Conservation (phyloP, 805 yeast species). For the Sugiyamaella valdiviana region DNA sequence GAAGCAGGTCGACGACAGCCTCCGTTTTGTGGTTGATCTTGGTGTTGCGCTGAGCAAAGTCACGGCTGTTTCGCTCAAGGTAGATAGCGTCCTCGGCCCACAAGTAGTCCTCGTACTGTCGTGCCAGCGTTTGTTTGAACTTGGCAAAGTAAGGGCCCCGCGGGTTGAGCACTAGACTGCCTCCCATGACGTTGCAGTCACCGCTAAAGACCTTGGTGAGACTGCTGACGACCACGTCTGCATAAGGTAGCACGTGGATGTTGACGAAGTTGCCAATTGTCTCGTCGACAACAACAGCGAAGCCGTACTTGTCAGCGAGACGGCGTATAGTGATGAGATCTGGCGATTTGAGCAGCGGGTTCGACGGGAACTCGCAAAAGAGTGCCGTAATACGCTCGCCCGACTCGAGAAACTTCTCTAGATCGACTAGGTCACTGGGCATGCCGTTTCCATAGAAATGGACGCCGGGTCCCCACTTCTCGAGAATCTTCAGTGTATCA, state of each 20-base stretch:
- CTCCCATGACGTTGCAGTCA: conserved; percentile 94
- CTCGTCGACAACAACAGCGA: conserved; percentile 85
- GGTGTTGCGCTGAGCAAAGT: conserved; percentile 59
- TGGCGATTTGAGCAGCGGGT: conserved; percentile 86
- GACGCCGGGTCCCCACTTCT: conserved; percentile 89
- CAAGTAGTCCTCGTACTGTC: conserved; percentile 64
- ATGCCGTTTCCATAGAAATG: conserved; percentile 83
- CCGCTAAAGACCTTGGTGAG: conserved; percentile 91
- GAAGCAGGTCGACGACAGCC: conserved; percentile 32
- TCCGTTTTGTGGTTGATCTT: conserved; percentile 37
- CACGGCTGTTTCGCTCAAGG: conserved; percentile 88
- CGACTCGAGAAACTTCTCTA: conserved; percentile 53
- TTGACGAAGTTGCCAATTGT: conserved; percentile 90
- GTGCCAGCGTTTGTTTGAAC: conserved; percentile 45
- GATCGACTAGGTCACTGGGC: conserved; percentile 51
- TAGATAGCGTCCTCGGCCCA: conserved; percentile 95
- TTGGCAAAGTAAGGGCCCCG: conserved; percentile 42
- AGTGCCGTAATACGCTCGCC: conserved; percentile 70
- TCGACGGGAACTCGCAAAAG: conserved; percentile 91
- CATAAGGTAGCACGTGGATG: conserved; percentile 69
- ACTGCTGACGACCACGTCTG: conserved; percentile 84
- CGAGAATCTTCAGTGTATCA: conserved; percentile 78
- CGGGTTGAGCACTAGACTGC: conserved; percentile 76
- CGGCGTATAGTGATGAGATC: conserved; percentile 57
- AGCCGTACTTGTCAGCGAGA: conserved; percentile 62